Evolutionary conservation across 2,329 filamentous ascomycete genomes (phyloP).

Genomic region (Ascochyta fabae): DNA sequence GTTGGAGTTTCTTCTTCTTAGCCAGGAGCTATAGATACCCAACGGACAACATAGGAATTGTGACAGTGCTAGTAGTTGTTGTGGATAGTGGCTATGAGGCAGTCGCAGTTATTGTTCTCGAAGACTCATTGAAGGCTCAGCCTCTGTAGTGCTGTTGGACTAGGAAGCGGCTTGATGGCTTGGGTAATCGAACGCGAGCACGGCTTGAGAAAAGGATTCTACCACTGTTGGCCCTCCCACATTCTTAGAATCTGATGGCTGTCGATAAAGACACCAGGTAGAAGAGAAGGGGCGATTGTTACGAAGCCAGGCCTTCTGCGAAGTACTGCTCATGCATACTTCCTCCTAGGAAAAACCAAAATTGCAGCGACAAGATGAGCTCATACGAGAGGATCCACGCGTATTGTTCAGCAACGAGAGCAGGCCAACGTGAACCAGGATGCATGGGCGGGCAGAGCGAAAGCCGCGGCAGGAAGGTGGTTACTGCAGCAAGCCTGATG

Average conservation of each 20-base stretch:
- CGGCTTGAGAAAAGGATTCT: conserved; percentile 25
- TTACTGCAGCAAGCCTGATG: conserved; percentile 4
- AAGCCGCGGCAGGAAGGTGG: conserved; percentile 12
- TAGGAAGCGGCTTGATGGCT: conserved; percentile 38
- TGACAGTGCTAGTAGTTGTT: not conserved
- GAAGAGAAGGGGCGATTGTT: conserved; percentile 18
- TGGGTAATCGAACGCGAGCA: conserved; percentile 37
- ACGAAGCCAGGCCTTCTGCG: conserved; percentile 26
- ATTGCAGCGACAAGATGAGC: conserved; percentile 20
- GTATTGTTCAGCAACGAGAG: conserved; percentile 25
- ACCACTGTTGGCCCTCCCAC: conserved; percentile 31
- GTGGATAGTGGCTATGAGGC: not conserved
- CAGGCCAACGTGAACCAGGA: conserved; percentile 19
- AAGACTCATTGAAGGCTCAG: not conserved
- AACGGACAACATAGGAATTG: too few species aligned
- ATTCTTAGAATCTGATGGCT: conserved; percentile 29
- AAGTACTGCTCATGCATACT: conserved; percentile 28
- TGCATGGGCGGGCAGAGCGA: conserved; percentile 4
- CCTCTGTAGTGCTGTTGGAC: conserved; percentile 33
- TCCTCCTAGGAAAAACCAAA: conserved; percentile 29
- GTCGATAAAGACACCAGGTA: conserved; percentile 25
- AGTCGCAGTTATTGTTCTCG: not conserved
- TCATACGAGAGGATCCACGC: conserved; percentile 23
- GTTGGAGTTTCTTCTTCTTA: too few species aligned
- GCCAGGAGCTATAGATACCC: too few species aligned